These are phyloP conservation scores for Flagelloscypha sp. DNA, from an alignment of 768 basidiomycete species.

Conservation along the genomic window DNA sequence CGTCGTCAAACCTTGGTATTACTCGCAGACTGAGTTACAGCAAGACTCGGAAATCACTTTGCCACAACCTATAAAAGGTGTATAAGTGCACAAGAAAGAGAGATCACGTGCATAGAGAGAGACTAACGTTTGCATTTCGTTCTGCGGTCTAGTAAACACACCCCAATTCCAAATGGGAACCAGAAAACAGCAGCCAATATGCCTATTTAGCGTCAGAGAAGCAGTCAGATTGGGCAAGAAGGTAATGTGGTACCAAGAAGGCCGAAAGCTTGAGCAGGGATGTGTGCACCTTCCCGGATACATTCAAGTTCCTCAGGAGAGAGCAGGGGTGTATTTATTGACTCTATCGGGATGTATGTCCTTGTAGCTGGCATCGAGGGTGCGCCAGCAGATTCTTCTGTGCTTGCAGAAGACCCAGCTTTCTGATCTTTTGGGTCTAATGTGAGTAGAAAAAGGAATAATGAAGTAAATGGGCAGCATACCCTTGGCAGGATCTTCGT, in stretches of 20 bases:
- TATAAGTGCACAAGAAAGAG: no score
- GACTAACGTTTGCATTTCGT: constrained; percentile 57
- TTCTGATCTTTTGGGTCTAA: no score
- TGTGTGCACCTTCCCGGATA: constrained; percentile 67
- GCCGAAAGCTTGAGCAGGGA: constrained; percentile 57
- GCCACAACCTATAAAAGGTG: no score
- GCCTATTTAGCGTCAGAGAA: constrained; percentile 31
- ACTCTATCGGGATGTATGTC: constrained; percentile 65
- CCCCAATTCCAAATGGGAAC: constrained; percentile 78
- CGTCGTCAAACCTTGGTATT: no score
- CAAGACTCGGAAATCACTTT: no score
- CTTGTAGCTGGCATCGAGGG: constrained; percentile 34
- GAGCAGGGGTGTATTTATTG: constrained; percentile 52
- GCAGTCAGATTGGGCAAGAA: not conserved
- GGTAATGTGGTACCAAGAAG: constrained; percentile 48
- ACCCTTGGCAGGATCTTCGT: no score
- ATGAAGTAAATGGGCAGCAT: no score
- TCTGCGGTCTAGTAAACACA: constrained; percentile 67
- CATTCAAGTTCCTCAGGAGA: constrained; percentile 78
- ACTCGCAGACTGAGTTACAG: no score
- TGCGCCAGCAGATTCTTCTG: no score
- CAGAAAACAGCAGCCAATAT: constrained; percentile 76
- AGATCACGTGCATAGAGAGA: no score
- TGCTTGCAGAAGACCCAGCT: no score
- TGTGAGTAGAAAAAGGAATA: no score